Percentiles rank a stretch among this genome's conserved stretches.
Evolutionary conservation across 495 filamentous ascomycete genomes (phyloP).

Genomic region (Xylaria sp.): DNA sequence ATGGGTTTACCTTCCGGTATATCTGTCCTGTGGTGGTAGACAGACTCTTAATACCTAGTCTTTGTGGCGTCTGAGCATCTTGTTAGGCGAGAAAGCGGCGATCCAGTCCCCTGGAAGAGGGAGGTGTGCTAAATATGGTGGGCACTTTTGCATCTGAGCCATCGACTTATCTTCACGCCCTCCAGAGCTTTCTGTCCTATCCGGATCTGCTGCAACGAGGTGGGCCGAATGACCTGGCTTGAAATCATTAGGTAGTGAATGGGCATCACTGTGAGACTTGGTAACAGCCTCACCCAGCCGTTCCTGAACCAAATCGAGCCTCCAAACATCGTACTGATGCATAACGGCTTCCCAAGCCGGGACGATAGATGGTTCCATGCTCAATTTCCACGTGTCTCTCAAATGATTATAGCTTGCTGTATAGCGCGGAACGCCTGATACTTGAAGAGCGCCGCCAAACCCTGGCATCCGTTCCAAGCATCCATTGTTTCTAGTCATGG

Average conservation of each 20-base stretch:
- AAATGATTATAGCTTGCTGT: constrained; percentile 41
- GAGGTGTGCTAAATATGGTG: neutral
- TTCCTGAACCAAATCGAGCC: constrained; percentile 37
- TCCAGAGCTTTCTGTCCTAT: constrained; percentile 40
- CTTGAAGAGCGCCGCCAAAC: constrained; percentile 45
- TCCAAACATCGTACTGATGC: constrained; percentile 36
- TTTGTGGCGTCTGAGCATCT: constrained; percentile 9
- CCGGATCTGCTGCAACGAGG: constrained; percentile 46
- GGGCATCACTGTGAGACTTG: constrained; percentile 47
- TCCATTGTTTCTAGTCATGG: constrained; percentile 49
- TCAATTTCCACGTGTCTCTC: constrained; percentile 47
- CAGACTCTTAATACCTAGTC: neutral
- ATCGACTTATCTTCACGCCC: constrained; percentile 35
- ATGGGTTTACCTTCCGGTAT: constrained; percentile 6
- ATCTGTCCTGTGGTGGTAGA: constrained; percentile 11
- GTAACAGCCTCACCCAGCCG: constrained; percentile 38
- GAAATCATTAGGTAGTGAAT: constrained; percentile 39
- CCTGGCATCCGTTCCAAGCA: constrained; percentile 49
- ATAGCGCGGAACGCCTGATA: constrained; percentile 38
- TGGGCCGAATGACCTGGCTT: constrained; percentile 41
- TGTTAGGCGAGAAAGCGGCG: neutral
- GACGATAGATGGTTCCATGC: constrained; percentile 39
- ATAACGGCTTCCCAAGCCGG: constrained; percentile 48
- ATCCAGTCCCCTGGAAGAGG: neutral
- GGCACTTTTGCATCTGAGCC: neutral